Evolutionary conservation across 208 protist species (phyloP), one percentile per base, ranked within the genome.

Genomic region (Plasmodiophora brassicae): DNA sequence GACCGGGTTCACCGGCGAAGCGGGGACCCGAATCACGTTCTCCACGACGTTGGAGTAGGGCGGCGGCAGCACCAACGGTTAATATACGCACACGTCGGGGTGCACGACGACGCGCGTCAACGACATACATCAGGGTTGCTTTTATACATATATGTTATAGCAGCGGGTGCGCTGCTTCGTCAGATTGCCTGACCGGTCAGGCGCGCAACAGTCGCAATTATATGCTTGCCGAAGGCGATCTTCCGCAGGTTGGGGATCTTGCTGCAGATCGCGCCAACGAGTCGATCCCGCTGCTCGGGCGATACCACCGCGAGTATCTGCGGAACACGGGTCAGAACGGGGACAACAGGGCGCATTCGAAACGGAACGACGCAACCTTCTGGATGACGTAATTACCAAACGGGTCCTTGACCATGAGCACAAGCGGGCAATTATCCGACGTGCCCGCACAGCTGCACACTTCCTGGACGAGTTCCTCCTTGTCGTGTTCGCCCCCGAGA

Each of bases 371-470:
- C 25, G 20, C 14, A 85, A 89, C 54, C 83, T 71, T 86, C 38
- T 89, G 88, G 25, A 89, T 71, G 28, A 89, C 88, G 39, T 89
- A 89, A 60, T 89, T 89, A 87, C 88, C 88, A 22, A 86, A 89
- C 46, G 85, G 88, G 53, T 89, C 88, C 5, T 44, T 32, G 45
- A 89, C 72, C 88, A 89, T 87, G 32, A 78, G n/a, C 10, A 78
- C n/a, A 5, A 78, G n/a, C 32, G 65, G 65, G n/a, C 65, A 78
- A 14, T 38, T 14, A 32, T n/a, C 32, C 50, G 25, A 14, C 20
- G 14, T 57, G 20, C 32, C 10, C 5, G 32, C 65, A 5, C 65
- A 5, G 32, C 65, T 38, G n/a, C 65, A 78, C n/a, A 38, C 41
- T 78, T 78, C 65, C 20, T 32, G 65, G 20, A 78, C 65, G 14